A percentile compares a stretch with the other conserved stretches of the same genome.
Conservation (phyloP, 768 basidiomycete genomes). For the Rubroboletus satanas region DNA sequence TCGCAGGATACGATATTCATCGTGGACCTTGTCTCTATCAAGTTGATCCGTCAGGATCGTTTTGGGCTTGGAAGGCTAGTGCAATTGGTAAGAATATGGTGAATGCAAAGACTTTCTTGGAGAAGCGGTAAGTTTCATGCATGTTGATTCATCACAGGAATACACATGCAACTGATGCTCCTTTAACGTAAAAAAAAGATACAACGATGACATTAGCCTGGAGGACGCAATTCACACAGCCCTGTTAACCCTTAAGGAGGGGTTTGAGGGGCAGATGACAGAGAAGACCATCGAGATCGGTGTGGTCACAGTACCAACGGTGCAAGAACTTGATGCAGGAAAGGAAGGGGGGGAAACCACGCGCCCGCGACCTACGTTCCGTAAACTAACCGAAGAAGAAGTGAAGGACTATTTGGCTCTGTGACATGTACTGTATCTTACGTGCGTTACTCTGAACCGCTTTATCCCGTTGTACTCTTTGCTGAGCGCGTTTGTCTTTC, state of each 20-base stretch:
- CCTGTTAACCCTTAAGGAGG: conserved; percentile 94
- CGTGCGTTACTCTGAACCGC: conserved; percentile 28
- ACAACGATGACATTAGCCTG: conserved; percentile 97
- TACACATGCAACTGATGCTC: conserved; percentile 14
- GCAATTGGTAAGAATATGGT: conserved; percentile 99
- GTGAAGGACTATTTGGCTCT: conserved; percentile 92
- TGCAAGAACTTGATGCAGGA: conserved; percentile 52
- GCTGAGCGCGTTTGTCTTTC: conserved; percentile 16
- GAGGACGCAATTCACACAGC: conserved; percentile 99
- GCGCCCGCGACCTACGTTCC: conserved; percentile 81
- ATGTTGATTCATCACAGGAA: conserved; percentile 20
- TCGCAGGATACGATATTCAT: conserved; percentile 93
- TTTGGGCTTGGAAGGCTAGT: conserved; percentile 99
- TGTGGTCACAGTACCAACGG: conserved; percentile 84
- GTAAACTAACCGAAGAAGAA: conserved; percentile 95
- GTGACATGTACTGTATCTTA: conserved; percentile 41
- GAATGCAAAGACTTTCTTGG: conserved; percentile 98
- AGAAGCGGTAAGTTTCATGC: conserved; percentile 76
- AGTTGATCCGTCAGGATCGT: conserved; percentile 97
- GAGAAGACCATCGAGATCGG: conserved; percentile 99
- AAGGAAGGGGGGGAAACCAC: conserved; percentile 66
- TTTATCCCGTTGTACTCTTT: conserved; percentile 6
- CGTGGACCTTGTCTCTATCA: conserved; percentile 98
- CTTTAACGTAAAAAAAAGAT: conserved; percentile 61
- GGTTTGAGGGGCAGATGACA: conserved; percentile 99